Percentiles rank a stretch among this genome's conserved stretches.
phyloP scores from a whole-genome alignment of 352 stramenopile species.

The Aphanomyces invadans region DNA sequence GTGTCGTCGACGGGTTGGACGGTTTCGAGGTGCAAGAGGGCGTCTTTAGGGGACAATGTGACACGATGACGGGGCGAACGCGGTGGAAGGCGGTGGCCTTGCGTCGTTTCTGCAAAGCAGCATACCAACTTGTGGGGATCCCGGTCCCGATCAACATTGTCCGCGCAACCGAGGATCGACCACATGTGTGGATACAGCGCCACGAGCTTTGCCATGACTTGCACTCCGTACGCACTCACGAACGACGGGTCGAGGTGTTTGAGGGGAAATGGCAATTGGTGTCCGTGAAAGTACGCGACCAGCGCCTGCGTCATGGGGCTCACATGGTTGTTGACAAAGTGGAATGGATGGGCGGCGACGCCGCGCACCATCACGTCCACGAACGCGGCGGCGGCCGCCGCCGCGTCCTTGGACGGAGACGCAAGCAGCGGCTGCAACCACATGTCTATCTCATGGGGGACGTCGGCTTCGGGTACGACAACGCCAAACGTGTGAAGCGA shows the following conservation, averaged over 20 bases:
- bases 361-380: conserved; percentile 37
- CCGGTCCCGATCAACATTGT: no score
- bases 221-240: neutral
- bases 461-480: neutral
- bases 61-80: no score
- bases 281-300: conserved; percentile 38
- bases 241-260: neutral
- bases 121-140: no score
- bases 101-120: no score
- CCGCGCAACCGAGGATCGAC: no score
- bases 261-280: neutral
- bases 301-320: conserved; percentile 48
- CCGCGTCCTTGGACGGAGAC: neutral
- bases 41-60: neutral
- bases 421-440: neutral
- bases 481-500: conserved; percentile 18
- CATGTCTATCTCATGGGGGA: conserved; percentile 20
- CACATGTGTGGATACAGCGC: neutral
- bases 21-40: neutral
- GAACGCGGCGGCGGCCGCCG: conserved; percentile 29
- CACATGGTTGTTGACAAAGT: conserved; percentile 34
- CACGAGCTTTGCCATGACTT: neutral
- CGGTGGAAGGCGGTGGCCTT: no score
- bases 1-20: neutral
- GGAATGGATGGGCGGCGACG: conserved; percentile 42